Base-by-base conservation (phyloP, 345 rosid genomes). In the Acer campestre region DNA sequence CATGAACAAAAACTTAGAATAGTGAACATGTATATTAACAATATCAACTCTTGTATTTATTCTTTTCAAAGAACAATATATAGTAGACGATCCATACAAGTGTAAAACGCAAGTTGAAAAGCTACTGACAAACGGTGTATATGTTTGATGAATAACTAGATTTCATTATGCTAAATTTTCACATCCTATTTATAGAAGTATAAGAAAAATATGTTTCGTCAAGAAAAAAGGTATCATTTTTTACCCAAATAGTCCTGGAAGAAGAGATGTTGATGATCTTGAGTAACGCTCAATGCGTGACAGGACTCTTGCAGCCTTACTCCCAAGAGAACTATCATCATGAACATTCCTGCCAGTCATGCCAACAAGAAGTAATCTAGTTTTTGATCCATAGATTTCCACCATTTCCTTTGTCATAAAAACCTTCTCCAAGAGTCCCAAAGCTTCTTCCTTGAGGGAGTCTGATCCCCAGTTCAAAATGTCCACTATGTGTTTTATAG, bases 381-480 rank as follows among this genome's bases (percentile, higher is more conserved):
- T 74, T 7, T 42, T 27, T n/a, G 91, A 81, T 77, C 90, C 89
- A 61, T 89, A 90, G 64, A 0, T 10, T 13, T 85, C 92, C 80
- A 85, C 90, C 85, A 89, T 87, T 55, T 90, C 92, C 73, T 35
- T 83, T 0, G 87, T 85, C 68, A 20, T 14, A 25, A 89, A 90
- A 31, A 90, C 77, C 82, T 87, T 86, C 83, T 86, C 90, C 82
- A 90, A 40, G 49, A 90, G 80, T 68, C 80, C 82, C 49, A 90
- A 71, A 31, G 88, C 89, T 71, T 84, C 91, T 56, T 81, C 89
- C 71, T 87, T 87, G 2, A 90, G 83, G 65, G 92, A 79, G 75
- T 88, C 86, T 13, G 88, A 73, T 75, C 92, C 94, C 91, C 89
- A 85, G n/a, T 13, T 76, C 80, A 90, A 80, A 71, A 81, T 79